Conservation (phyloP, 2,329 filamentous ascomycete genomes). For the Colletotrichum sp. region DNA sequence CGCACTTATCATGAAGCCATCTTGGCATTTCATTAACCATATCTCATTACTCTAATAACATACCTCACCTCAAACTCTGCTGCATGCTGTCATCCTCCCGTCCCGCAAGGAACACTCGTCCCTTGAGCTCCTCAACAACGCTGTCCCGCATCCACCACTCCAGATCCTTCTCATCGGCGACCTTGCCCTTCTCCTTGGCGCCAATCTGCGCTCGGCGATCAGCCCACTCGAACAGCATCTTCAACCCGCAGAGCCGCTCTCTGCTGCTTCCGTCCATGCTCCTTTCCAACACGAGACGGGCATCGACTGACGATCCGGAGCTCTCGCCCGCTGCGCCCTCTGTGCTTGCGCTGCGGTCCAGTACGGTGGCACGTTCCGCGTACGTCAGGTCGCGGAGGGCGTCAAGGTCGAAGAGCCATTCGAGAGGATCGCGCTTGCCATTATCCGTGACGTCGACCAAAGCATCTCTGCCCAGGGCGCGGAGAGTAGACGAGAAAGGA, state of each 20-base stretch:
- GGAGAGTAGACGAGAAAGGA: conserved; percentile 75
- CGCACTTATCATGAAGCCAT: background rate
- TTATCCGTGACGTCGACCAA: conserved; percentile 28
- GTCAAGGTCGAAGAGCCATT: conserved; percentile 75
- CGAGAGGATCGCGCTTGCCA: conserved; percentile 56
- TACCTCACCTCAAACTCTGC: background rate
- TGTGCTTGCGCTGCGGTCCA: conserved; percentile 56
- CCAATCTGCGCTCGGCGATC: conserved; percentile 45
- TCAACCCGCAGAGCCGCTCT: conserved; percentile 52
- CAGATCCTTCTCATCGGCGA: conserved; percentile 30
- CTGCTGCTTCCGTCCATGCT: conserved; percentile 45
- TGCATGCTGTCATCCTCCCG: conserved; percentile 24
- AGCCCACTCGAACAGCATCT: conserved; percentile 62
- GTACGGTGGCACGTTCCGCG: conserved; percentile 69
- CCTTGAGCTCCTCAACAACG: conserved; percentile 60
- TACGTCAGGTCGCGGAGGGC: conserved; percentile 60
- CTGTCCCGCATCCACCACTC: conserved; percentile 62
- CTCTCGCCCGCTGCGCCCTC: conserved; percentile 48
- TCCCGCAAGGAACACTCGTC: conserved; percentile 54
- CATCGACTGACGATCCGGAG: conserved; percentile 64
- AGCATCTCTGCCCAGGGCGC: conserved; percentile 64
- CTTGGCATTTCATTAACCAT: background rate
- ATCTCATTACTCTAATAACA: background rate
- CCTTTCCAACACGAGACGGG: conserved; percentile 69
- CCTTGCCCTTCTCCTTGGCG: conserved; percentile 13